These are phyloP conservation scores for Erysimum cheiri DNA, from an alignment of 441 rosid genomes.

Conservation along the genomic window DNA sequence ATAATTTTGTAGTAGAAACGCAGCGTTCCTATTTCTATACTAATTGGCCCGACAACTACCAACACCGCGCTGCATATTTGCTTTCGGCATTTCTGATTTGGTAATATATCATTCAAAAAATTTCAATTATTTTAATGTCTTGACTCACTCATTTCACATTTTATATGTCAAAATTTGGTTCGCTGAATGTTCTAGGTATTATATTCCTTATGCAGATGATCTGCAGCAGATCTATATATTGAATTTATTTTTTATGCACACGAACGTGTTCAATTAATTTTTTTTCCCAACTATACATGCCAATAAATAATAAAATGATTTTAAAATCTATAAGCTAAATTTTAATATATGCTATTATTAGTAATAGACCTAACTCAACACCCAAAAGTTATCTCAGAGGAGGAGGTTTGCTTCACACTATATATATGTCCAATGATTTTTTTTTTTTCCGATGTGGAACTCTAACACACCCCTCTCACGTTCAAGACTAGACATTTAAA, in stretches of 20 bases:
- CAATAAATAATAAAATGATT: not conserved
- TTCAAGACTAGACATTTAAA: no score
- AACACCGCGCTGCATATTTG: slow-evolving; percentile 36
- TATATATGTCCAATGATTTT: no score
- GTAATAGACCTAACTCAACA: no score
- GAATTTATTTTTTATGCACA: not conserved
- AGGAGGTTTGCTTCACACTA: no score
- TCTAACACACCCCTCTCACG: no score
- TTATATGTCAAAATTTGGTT: not conserved
- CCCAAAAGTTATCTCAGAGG: no score
- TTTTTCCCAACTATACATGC: not conserved
- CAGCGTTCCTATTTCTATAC: slow-evolving; percentile 3
- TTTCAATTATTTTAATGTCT: not conserved
- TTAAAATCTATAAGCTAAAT: not conserved
- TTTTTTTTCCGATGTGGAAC: no score
- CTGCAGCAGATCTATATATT: not conserved
- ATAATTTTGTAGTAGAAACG: slow-evolving; percentile 4
- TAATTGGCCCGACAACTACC: slow-evolving; percentile 34
- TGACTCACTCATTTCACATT: slow-evolving; percentile 2
- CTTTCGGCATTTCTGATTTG: slow-evolving; percentile 42
- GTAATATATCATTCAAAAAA: slow-evolving; percentile 20
- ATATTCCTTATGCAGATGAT: slow-evolving; percentile 2
- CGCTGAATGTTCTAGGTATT: slow-evolving; percentile 31
- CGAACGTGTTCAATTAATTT: not conserved
- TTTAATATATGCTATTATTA: no score